Percentiles rank a stretch among this genome's conserved stretches.
Evolutionary conservation across 2,329 filamentous ascomycete genomes (phyloP).

Genomic region (Pseudogymnoascus sp.): DNA sequence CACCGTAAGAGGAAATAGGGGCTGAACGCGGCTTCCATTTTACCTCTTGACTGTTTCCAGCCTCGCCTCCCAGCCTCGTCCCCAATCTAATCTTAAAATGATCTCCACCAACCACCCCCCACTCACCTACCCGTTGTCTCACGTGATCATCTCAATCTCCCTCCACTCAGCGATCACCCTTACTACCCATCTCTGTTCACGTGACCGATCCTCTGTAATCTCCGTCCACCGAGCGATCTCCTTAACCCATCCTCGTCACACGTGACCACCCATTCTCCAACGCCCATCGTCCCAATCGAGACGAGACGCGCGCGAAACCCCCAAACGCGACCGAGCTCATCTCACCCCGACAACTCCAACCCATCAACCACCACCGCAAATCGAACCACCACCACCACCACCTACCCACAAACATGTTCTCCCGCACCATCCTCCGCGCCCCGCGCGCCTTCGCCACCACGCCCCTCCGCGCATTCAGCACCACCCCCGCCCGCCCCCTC

Average conservation of each 20-base stretch:
- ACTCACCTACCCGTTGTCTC: not conserved
- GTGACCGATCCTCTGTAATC: not conserved
- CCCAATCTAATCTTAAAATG: not conserved
- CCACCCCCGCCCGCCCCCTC: conserved; percentile 51
- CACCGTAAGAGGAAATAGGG: not conserved
- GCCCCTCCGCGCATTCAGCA: conserved; percentile 66
- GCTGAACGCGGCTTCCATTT: not conserved
- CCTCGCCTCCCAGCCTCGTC: not conserved
- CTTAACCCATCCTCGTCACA: not conserved
- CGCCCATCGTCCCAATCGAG: not conserved
- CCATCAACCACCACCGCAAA: not conserved
- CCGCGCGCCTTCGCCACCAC: conserved; percentile 35
- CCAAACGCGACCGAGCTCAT: conserved; percentile 4
- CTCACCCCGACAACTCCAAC: not conserved
- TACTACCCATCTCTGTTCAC: not conserved
- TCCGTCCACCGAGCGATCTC: not conserved
- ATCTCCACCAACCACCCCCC: not conserved
- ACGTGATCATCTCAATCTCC: not conserved
- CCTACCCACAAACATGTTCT: conserved; percentile 1
- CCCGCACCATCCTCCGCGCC: conserved; percentile 19
- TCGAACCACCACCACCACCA: conserved; percentile 1
- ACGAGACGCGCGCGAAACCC: not conserved
- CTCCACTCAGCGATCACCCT: not conserved
- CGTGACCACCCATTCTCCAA: not conserved
- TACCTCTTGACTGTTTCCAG: not conserved